A percentile compares a stretch with the other conserved stretches of the same genome.
Evolutionary conservation across 2,329 filamentous ascomycete genomes (phyloP).

Genomic region (Fusarium miscanthi): DNA sequence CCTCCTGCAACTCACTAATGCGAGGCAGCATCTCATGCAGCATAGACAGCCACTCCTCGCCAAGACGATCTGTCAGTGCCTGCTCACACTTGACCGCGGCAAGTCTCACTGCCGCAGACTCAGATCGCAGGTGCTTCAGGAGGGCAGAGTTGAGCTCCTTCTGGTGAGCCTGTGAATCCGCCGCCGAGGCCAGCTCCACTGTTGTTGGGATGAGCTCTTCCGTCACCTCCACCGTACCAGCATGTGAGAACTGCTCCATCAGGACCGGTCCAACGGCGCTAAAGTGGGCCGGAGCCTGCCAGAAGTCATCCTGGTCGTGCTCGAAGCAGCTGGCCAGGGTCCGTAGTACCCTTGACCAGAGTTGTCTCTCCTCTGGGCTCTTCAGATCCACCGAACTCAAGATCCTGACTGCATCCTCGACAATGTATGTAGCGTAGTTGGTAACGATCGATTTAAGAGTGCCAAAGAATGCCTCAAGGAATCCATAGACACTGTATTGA

Average conservation of each 20-base stretch:
- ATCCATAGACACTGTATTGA: slow-evolving; percentile 82
- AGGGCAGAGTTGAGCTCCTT: slow-evolving; percentile 86
- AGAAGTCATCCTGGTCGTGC: slow-evolving; percentile 95
- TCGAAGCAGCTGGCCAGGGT: slow-evolving; percentile 82
- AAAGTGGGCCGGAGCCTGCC: slow-evolving; percentile 93
- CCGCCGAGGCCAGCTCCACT: slow-evolving; percentile 81
- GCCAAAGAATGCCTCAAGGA: slow-evolving; percentile 82
- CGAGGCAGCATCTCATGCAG: slow-evolving; percentile 96
- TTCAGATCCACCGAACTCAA: slow-evolving; percentile 65
- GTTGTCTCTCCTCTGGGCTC: slow-evolving; percentile 60
- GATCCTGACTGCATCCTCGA: slow-evolving; percentile 78
- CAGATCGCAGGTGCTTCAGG: slow-evolving; percentile 80
- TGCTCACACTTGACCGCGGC: slow-evolving; percentile 87
- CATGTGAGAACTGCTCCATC: slow-evolving; percentile 71
- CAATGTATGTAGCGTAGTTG: slow-evolving; percentile 85
- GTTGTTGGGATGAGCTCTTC: slow-evolving; percentile 77
- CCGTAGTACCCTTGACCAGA: slow-evolving; percentile 77
- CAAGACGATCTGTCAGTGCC: slow-evolving; percentile 79
- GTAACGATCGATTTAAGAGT: slow-evolving; percentile 94
- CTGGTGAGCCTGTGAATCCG: slow-evolving; percentile 88
- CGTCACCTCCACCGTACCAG: slow-evolving; percentile 55
- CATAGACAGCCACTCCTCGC: slow-evolving; percentile 93
- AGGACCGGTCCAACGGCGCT: slow-evolving; percentile 75
- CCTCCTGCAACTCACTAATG: slow-evolving; percentile 94
- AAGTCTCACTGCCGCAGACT: slow-evolving; percentile 77